Percentiles rank a stretch among this genome's conserved stretches.
These are phyloP conservation scores for Mortierella antarctica DNA, from an alignment of 192 early-diverging fungal genomes.

Conservation along the genomic window DNA sequence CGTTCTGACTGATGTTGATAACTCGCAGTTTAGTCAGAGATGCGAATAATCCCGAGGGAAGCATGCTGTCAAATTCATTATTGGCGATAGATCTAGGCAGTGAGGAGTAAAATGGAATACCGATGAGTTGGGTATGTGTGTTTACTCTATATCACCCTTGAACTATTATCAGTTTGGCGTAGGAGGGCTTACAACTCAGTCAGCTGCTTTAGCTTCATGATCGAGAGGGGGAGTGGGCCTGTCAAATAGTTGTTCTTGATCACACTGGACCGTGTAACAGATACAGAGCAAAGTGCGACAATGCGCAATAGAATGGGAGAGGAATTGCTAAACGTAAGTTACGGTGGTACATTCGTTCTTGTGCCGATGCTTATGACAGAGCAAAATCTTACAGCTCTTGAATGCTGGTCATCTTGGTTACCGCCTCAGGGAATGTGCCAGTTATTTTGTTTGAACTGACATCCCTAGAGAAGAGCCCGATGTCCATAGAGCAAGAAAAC, in stretches of 20 bases:
- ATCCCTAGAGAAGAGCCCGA: conserved; percentile 3
- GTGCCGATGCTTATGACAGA: not conserved
- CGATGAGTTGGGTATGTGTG: not conserved
- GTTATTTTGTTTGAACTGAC: conserved; percentile 36
- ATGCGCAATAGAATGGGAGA: not conserved
- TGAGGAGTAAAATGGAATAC: not conserved
- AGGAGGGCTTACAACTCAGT: conserved; percentile 28
- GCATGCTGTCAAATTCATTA: conserved; percentile 36
- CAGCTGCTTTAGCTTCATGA: conserved; percentile 28
- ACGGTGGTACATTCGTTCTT: not conserved
- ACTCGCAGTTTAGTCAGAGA: conserved; percentile 28
- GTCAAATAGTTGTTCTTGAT: conserved; percentile 44
- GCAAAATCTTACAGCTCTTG: conserved; percentile 26
- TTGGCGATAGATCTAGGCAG: conserved; percentile 24
- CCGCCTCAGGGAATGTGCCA: conserved; percentile 16
- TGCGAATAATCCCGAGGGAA: conserved; percentile 16
- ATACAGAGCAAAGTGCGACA: not conserved
- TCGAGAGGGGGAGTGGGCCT: conserved; percentile 9
- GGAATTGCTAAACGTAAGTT: not conserved
- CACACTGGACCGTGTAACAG: conserved; percentile 5
- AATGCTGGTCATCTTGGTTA: conserved; percentile 26
- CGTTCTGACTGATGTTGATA: conserved; percentile 36
- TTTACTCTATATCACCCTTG: not conserved
- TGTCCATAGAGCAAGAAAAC: too few species aligned
- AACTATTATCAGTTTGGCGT: too few species aligned